A percentile compares a stretch with the other conserved stretches of the same genome.
Evolutionary conservation across 495 filamentous ascomycete species (phyloP).

Genomic region (Tuber indicum): DNA sequence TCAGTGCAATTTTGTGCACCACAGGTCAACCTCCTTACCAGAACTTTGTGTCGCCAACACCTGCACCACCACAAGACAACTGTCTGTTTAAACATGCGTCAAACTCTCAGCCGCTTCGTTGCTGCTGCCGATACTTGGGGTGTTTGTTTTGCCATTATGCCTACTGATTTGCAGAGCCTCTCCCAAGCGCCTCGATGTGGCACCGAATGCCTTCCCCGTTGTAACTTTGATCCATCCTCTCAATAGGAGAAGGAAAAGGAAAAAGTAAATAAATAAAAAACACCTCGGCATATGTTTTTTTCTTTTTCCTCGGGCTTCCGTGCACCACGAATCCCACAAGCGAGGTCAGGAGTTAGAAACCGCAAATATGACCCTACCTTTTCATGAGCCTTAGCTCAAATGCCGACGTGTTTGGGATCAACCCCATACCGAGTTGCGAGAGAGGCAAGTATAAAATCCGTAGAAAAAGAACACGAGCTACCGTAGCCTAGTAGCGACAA

Average conservation of each 20-base stretch:
- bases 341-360: background rate
- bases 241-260: background rate
- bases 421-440: background rate
- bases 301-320: background rate
- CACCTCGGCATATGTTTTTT: background rate
- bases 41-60: background rate
- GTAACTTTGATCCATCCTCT: background rate
- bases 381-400: background rate
- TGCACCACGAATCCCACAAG: background rate
- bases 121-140: background rate
- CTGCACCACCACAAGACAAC: background rate
- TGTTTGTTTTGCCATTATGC: background rate
- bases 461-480: background rate
- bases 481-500: background rate
- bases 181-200: conserved; percentile 1
- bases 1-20: background rate
- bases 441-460: background rate
- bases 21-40: background rate
- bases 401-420: background rate
- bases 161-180: background rate
- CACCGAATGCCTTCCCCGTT: background rate
- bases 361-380: background rate
- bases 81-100: background rate
- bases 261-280: background rate
- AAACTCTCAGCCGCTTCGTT: background rate